Evolutionary conservation across 768 basidiomycete genomes (phyloP).

Genomic region (Mycena haematopus): DNA sequence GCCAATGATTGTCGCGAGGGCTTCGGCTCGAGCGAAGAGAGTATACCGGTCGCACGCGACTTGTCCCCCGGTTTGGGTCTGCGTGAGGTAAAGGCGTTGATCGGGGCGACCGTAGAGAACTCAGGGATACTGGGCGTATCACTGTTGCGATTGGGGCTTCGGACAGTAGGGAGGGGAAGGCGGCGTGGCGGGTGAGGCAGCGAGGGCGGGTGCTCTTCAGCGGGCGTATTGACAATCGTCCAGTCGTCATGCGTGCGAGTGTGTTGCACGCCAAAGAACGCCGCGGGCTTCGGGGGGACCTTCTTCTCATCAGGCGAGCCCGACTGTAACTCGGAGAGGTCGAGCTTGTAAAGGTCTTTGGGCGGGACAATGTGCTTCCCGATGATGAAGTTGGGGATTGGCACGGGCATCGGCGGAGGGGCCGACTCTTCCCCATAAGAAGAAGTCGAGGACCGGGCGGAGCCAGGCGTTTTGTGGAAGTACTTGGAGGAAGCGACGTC

Average conservation of each 20-base stretch:
- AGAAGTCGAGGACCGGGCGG: constrained; percentile 60
- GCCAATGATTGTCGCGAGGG: constrained; percentile 41
- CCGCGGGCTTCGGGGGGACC: constrained; percentile 14
- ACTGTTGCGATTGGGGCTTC: constrained; percentile 11
- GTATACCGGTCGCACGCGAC: constrained; percentile 12
- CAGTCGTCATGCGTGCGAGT: constrained; percentile 38
- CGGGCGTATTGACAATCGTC: constrained; percentile 42
- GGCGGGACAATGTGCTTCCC: constrained; percentile 62
- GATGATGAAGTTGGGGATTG: constrained; percentile 40
- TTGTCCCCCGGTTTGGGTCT: constrained; percentile 25
- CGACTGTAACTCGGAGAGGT: constrained; percentile 30
- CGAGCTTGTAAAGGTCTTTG: constrained; percentile 55
- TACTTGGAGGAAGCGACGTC: constrained; percentile 61
- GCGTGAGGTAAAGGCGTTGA: constrained; percentile 50
- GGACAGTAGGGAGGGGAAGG: constrained; percentile 20
- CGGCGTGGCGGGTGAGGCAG: constrained; percentile 49
- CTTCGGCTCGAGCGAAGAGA: constrained; percentile 31
- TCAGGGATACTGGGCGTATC: constrained; percentile 55
- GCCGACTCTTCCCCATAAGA: constrained; percentile 53
- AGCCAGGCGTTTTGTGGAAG: constrained; percentile 53
- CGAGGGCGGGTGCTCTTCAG: constrained; percentile 40
- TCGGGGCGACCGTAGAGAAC: constrained; percentile 53
- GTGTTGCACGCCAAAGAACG: constrained; percentile 20
- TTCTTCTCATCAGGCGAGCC: constrained; percentile 25
- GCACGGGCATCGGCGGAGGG: constrained; percentile 38